phyloP scores from a whole-genome alignment of 192 early-diverging fungal species.

The Coemansia sp. region DNA sequence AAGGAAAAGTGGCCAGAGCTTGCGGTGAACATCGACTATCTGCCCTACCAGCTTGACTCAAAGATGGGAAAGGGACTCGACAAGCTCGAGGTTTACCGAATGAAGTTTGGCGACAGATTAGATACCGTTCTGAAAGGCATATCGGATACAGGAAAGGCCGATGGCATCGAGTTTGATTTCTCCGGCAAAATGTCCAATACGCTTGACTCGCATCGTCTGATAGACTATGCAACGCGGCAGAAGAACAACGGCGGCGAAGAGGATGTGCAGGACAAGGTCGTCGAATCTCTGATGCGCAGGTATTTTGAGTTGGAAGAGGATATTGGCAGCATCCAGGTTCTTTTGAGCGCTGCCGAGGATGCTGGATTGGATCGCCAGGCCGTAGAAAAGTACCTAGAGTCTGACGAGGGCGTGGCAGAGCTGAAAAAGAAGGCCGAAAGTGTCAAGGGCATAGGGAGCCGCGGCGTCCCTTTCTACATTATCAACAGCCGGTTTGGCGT shows the following conservation, averaged over 20 bases:
- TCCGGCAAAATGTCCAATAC: conserved; percentile 67
- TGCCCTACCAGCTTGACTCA: conserved; percentile 74
- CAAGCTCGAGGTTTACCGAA: conserved; percentile 57
- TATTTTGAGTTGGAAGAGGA: conserved; percentile 78
- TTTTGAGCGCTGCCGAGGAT: conserved; percentile 60
- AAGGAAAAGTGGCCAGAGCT: conserved; percentile 56
- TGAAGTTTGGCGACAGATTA: conserved; percentile 67
- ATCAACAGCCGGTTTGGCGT: conserved; percentile 64
- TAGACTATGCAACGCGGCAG: conserved; percentile 56
- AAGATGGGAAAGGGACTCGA: conserved; percentile 54
- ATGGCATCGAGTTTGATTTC: conserved; percentile 69
- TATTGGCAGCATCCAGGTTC: conserved; percentile 59
- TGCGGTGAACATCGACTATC: conserved; percentile 61
- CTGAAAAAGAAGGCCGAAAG: conserved; percentile 54
- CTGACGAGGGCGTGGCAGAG: conserved; percentile 57
- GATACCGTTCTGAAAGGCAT: conserved; percentile 59
- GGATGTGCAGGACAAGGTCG: conserved; percentile 57
- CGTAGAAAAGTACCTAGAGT: conserved; percentile 56
- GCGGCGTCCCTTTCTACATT: conserved; percentile 73
- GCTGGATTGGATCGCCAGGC: conserved; percentile 61
- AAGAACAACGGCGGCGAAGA: conserved; percentile 17
- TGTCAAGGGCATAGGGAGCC: conserved; percentile 53
- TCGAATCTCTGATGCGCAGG: conserved; percentile 62
- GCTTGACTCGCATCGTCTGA: conserved; percentile 65
- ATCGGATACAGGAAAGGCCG: conserved; percentile 57